phyloP scores from a whole-genome alignment of 2,329 filamentous ascomycete genomes.

The Botrytis byssoidea region DNA sequence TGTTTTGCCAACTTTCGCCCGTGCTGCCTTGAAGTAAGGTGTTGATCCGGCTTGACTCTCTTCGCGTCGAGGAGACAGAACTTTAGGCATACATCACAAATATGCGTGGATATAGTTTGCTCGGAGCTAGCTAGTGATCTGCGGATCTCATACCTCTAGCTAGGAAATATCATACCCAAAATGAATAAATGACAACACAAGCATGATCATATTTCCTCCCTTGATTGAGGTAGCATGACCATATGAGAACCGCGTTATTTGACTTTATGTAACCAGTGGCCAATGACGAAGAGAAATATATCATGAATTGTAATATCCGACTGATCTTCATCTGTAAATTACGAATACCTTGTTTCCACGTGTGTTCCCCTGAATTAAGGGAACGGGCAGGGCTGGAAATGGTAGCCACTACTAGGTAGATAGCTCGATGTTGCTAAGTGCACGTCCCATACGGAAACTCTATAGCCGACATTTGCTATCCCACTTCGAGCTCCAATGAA shows the following conservation, averaged over 20 bases:
- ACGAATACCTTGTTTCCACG: not conserved
- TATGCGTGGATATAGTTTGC: not conserved
- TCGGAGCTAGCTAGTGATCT: not conserved
- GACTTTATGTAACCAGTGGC: not conserved
- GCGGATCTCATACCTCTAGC: not conserved
- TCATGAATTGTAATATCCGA: not conserved
- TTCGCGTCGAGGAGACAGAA: not conserved
- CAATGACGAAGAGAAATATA: not conserved
- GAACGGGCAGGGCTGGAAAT: not conserved
- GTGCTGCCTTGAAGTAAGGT: conserved; percentile 64
- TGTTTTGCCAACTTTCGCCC: conserved; percentile 88
- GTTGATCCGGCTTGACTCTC: not conserved
- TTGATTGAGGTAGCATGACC: not conserved
- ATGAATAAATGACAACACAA: conserved; percentile 7
- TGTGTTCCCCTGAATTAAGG: not conserved
- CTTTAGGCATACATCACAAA: not conserved
- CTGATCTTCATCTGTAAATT: conserved; percentile 10
- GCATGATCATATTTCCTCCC: not conserved
- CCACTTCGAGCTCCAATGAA: not conserved
- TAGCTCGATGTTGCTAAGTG: not conserved
- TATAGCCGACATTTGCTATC: not conserved
- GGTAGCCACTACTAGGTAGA: not conserved
- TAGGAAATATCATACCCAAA: not conserved
- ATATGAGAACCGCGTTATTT: not conserved
- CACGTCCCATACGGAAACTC: conserved; percentile 9